Evolutionary conservation across 306 rosid genomes (phyloP).

Genomic region (Vigna trinervia): DNA sequence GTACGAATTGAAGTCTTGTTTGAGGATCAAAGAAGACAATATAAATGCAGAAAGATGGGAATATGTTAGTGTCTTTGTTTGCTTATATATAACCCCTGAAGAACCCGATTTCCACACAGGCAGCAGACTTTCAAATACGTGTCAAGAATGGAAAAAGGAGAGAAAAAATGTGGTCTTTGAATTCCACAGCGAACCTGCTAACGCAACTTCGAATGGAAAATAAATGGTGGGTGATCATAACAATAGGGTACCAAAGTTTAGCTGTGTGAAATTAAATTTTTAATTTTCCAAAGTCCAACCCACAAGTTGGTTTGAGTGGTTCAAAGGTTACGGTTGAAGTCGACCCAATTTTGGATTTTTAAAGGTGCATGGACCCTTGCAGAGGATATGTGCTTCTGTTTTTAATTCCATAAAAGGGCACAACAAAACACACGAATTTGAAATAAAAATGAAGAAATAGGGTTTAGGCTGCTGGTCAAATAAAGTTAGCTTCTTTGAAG

Average conservation of each 20-base stretch:
- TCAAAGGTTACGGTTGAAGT: slow-evolving; percentile 54
- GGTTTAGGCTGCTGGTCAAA: slow-evolving; percentile 56
- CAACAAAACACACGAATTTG: not conserved
- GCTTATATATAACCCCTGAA: slow-evolving; percentile 38
- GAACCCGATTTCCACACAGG: slow-evolving; percentile 28
- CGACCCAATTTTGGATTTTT: not conserved
- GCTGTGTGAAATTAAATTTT: not conserved
- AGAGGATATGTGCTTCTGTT: not conserved
- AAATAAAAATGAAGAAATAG: not conserved
- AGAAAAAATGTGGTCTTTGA: slow-evolving; percentile 45
- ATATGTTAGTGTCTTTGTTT: not conserved
- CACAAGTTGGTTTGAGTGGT: slow-evolving; percentile 64
- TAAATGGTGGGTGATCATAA: slow-evolving; percentile 12
- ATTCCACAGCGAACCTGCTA: slow-evolving; percentile 43
- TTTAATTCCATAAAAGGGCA: slow-evolving; percentile 1
- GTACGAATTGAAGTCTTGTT: slow-evolving; percentile 22
- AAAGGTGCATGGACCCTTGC: not conserved
- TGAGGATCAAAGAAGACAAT: slow-evolving; percentile 24
- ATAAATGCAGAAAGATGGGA: slow-evolving; percentile 31
- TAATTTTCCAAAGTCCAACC: slow-evolving; percentile 45
- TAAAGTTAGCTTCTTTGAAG: slow-evolving; percentile 51
- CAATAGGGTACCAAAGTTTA: slow-evolving; percentile 36
- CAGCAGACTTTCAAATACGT: slow-evolving; percentile 55
- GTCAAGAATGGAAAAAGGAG: slow-evolving; percentile 48
- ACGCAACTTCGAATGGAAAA: slow-evolving; percentile 34